These are phyloP conservation scores for Ilyonectria destructans DNA, from an alignment of 2,329 filamentous ascomycete genomes.

Conservation along the genomic window DNA sequence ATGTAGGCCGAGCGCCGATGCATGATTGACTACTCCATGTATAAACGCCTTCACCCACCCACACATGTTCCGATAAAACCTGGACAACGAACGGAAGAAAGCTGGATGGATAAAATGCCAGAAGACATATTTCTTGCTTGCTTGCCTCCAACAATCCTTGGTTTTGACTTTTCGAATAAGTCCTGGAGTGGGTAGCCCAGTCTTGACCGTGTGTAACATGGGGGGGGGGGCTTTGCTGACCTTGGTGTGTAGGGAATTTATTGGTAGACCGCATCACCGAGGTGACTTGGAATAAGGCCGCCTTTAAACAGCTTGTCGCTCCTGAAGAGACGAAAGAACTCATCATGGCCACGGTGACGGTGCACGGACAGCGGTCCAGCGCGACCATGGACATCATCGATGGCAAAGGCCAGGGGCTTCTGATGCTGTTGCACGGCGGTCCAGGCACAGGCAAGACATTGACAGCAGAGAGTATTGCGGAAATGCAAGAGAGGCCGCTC, in stretches of 20 bases:
- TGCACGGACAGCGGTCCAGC: conserved; percentile 23
- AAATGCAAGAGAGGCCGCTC: conserved; percentile 35
- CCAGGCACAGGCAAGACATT: conserved; percentile 32
- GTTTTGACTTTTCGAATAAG: conserved; percentile 31
- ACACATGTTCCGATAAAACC: too few species aligned
- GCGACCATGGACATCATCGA: conserved; percentile 21
- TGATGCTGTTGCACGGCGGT: conserved; percentile 24
- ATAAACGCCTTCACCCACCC: conserved; percentile 16
- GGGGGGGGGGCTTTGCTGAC: not conserved
- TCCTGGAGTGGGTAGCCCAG: conserved; percentile 19
- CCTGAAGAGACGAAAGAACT: conserved; percentile 25
- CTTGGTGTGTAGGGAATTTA: not conserved
- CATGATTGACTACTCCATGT: conserved; percentile 35
- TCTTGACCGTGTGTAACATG: too few species aligned
- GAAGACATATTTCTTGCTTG: not conserved
- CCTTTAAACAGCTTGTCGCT: conserved; percentile 31
- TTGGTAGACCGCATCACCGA: conserved; percentile 19
- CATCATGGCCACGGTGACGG: conserved; percentile 30
- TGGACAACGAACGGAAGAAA: too few species aligned
- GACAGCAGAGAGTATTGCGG: conserved; percentile 39
- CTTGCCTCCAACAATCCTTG: conserved; percentile 13
- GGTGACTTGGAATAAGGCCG: conserved; percentile 34
- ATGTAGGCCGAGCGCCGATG: conserved; percentile 20
- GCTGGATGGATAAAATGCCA: not conserved
- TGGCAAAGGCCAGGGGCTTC: conserved; percentile 24